These are phyloP conservation scores for Linnemannia schmuckeri DNA, from an alignment of 192 early-diverging fungal species.

Conservation along the genomic window DNA sequence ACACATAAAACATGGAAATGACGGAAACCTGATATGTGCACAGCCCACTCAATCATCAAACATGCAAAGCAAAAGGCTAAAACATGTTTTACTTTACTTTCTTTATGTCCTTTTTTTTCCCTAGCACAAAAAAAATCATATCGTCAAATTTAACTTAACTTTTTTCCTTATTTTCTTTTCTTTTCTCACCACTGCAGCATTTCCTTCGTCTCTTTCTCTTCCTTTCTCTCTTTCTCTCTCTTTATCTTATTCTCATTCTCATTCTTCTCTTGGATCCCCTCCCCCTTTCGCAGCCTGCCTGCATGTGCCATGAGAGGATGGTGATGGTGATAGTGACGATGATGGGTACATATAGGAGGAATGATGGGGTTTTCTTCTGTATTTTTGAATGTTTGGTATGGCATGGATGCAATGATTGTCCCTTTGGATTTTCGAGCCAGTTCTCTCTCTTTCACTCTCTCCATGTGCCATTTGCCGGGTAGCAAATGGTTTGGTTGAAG, in stretches of 20 bases:
- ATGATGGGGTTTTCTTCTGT: no score
- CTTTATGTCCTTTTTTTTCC: neutral
- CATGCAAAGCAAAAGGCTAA: neutral
- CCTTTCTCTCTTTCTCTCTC: neutral
- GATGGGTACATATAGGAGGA: neutral
- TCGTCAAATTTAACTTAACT: neutral
- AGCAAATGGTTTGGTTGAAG: neutral
- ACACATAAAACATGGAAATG: neutral
- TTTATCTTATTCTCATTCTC: neutral
- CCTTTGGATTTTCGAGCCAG: neutral
- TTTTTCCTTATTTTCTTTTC: neutral
- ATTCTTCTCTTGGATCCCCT: neutral
- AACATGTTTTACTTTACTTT: neutral
- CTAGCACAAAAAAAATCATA: neutral
- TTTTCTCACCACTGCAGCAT: neutral
- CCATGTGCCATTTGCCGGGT: neutral
- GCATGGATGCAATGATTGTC: neutral
- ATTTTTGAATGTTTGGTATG: neutral
- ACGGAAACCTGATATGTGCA: conserved; percentile 6
- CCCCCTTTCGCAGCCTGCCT: neutral
- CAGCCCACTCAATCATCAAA: conserved; percentile 26
- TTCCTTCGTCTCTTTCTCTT: neutral
- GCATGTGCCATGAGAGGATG: neutral
- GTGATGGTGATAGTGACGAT: neutral
- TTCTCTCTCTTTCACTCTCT: neutral